Evolutionary conservation across 2,329 filamentous ascomycete species (phyloP).

Genomic region (Phialophora expanda): DNA sequence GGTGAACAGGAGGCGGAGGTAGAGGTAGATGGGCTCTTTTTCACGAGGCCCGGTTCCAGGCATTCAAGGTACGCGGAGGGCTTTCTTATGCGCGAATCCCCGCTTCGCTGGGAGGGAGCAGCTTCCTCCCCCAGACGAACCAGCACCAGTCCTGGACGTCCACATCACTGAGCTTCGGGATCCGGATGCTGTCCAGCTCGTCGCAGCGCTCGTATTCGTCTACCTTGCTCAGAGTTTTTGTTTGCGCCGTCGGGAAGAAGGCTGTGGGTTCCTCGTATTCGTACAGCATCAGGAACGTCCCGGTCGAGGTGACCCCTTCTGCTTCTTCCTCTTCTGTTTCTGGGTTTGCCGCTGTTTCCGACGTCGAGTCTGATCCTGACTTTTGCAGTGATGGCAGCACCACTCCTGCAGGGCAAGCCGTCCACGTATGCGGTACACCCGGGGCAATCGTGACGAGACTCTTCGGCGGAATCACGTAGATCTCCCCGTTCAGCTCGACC

Average conservation of each 20-base stretch:
- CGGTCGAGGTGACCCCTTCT: conserved; percentile 14
- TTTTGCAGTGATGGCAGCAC: conserved; percentile 10
- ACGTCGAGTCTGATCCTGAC: neutral
- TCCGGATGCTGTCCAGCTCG: conserved; percentile 24
- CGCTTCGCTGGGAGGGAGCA: conserved; percentile 6
- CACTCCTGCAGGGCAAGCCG: conserved; percentile 31
- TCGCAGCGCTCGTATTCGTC: conserved; percentile 27
- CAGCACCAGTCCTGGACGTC: conserved; percentile 22
- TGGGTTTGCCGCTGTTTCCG: neutral
- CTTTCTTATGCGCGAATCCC: neutral
- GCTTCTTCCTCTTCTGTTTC: neutral
- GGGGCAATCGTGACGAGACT: conserved; percentile 32
- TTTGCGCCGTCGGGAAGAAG: conserved; percentile 32
- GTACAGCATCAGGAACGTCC: conserved; percentile 33
- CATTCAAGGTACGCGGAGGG: neutral
- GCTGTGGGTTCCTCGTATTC: conserved; percentile 34
- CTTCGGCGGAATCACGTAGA: conserved; percentile 33
- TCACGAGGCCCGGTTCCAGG: neutral
- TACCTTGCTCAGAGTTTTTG: conserved; percentile 15
- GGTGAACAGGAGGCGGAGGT: neutral
- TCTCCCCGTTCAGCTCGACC: conserved; percentile 29
- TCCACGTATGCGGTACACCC: conserved; percentile 34
- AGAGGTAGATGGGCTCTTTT: neutral
- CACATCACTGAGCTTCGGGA: conserved; percentile 17
- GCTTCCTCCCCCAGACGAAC: conserved; percentile 11